Conservation (phyloP, 352 stramenopile genomes). For the Salisapilia sapeloensis region DNA sequence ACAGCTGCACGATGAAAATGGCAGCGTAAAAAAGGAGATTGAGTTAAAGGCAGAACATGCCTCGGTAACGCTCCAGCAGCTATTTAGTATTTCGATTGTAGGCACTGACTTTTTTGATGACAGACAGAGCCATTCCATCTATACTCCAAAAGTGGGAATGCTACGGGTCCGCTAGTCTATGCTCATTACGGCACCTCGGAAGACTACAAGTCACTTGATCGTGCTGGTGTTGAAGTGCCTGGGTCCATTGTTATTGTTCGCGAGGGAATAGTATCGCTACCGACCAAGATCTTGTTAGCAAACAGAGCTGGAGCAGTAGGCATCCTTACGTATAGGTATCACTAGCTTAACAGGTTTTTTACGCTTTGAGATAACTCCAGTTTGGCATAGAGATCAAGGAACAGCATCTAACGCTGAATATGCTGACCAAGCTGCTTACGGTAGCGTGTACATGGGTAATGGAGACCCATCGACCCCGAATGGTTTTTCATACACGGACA, state of each 20-base stretch:
- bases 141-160: constrained; percentile 64
- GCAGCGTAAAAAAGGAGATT: constrained; percentile 1
- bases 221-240: constrained; percentile 25
- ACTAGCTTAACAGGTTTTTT: too few relatives aligned
- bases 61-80: constrained; percentile 4
- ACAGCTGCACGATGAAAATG: constrained; percentile 9
- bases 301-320: constrained; percentile 32
- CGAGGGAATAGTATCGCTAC: constrained; percentile 38
- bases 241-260: constrained; percentile 43
- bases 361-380: too few relatives aligned
- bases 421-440: constrained; percentile 31
- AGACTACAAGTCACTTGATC: constrained; percentile 41
- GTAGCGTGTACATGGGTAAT: constrained; percentile 74
- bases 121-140: constrained; percentile 37
- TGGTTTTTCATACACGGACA: constrained; percentile 26
- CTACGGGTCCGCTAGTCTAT: constrained; percentile 39
- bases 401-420: too few relatives aligned
- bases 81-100: neutral
- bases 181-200: constrained; percentile 48
- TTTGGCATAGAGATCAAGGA: constrained; percentile 19
- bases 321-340: constrained; percentile 66
- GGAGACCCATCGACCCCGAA: constrained; percentile 64
- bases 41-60: constrained; percentile 2
- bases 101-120: constrained; percentile 1
- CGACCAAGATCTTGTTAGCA: constrained; percentile 54